Evolutionary conservation across 805 yeast genomes (phyloP).

Genomic region (Crinitomyces ghanaensis): DNA sequence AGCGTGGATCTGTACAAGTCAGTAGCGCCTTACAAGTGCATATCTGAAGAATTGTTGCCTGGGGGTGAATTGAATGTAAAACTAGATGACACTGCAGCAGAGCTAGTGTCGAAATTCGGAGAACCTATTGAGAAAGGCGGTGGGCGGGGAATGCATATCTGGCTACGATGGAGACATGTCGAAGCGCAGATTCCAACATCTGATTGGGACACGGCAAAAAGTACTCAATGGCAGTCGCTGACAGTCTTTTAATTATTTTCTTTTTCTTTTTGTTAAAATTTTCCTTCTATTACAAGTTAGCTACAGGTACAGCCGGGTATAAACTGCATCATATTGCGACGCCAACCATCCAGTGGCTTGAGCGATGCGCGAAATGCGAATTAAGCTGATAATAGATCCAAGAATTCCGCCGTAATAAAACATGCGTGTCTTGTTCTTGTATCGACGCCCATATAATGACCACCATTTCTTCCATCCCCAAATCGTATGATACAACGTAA

Average conservation of each 20-base stretch:
- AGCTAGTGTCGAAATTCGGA: conserved; percentile 26
- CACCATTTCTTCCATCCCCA: conserved; percentile 43
- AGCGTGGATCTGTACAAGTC: conserved; percentile 27
- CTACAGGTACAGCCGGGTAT: conserved; percentile 4
- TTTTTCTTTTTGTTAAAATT: too few species aligned
- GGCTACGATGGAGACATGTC: conserved; percentile 31
- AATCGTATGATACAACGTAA: conserved; percentile 41
- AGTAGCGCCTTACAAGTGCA: conserved; percentile 15
- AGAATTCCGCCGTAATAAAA: conserved; percentile 2
- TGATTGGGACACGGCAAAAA: conserved; percentile 28
- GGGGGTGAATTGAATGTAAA: too few species aligned
- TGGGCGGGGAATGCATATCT: conserved; percentile 29
- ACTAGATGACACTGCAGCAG: conserved; percentile 19
- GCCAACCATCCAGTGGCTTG: conserved; percentile 14
- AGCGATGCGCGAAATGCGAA: conserved; percentile 8
- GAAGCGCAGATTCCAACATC: conserved; percentile 28
- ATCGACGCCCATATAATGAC: conserved; percentile 14
- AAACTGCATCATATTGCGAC: conserved; percentile 10
- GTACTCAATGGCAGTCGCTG: conserved; percentile 21
- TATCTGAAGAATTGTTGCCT: conserved; percentile 6
- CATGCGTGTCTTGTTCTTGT: conserved; percentile 4
- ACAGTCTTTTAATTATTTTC: too few species aligned
- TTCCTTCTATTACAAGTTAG: not conserved
- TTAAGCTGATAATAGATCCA: conserved; percentile 6
- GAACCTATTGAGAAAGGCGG: conserved; percentile 35